Base-by-base conservation (phyloP, 139 green algal species). In the Coelastrella sp. region DNA sequence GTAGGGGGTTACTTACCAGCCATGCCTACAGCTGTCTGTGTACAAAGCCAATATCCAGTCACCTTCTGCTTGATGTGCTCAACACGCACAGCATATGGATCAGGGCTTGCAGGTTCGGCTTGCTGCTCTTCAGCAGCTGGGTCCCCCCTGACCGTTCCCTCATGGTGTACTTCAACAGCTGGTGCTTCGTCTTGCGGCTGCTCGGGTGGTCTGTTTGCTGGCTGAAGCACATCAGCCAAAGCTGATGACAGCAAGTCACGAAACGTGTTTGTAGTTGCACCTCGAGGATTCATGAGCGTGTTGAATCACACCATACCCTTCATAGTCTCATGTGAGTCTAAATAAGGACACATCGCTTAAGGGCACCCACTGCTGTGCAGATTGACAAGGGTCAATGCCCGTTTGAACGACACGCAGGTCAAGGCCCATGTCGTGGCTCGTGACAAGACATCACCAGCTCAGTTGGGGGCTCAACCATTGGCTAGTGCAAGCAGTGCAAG, bases 51-150 rank as follows among this genome's bases (percentile, higher is more conserved):
- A 16, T 54, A 6, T 78, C 73, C 11, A 71, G 11, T 71, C 4
- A 85, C 79, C 22, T 84, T 85, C 58, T 85, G 79, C 57, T 85
- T 85, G 57, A 85, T 85, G 79, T 32, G 17, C 47, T 20, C 57
- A 73, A 85, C 8, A 14, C 57, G 60, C 61, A 22, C 79, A 73
- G 79, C 79, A 85, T 73, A 71, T 0, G 57, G 17, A 56, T 85
- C 78, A 56, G 56, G 6, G 56, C 17, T 22, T 23, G 16, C 78
- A 23, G n/a, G 13, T 8, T 23, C 23, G 14, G 22, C 23, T 59
- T 73, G 58, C 56, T 85, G 79, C 7, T 85, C 56, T 54, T 57
- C 79, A 85, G 60, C 4, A 1, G n/a, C 77, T 83, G 6, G 16
- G 7, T 59, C 20, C 17, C 17, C 77, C 19, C 32, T n/a, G 19